Evolutionary conservation across 2,329 filamentous ascomycete genomes (phyloP).

Genomic region (Colletotrichum filicis): DNA sequence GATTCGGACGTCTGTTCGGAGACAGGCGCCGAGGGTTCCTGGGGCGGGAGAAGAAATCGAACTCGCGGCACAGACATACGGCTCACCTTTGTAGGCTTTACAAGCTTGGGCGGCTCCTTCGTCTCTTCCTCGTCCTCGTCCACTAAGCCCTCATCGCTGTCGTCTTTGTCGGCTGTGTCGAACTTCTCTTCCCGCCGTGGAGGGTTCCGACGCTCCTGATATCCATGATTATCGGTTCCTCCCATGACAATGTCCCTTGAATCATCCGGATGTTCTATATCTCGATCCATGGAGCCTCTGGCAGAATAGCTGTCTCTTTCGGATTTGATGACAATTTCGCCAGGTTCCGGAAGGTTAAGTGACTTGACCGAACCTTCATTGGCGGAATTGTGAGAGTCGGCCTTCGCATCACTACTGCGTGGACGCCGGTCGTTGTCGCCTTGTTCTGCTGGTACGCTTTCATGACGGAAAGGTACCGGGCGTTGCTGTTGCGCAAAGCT

Average conservation of each 20-base stretch:
- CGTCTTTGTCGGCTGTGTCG: background rate
- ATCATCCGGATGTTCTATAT: slow-evolving; percentile 19
- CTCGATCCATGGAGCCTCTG: slow-evolving; percentile 34
- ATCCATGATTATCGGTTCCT: slow-evolving; percentile 19
- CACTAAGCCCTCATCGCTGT: slow-evolving; percentile 31
- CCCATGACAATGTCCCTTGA: slow-evolving; percentile 24
- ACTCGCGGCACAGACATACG: slow-evolving; percentile 45
- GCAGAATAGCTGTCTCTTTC: slow-evolving; percentile 52
- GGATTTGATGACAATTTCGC: slow-evolving; percentile 55
- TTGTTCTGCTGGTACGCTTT: slow-evolving; percentile 49
- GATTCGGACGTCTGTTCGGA: slow-evolving; percentile 62
- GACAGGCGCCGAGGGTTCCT: slow-evolving; percentile 42
- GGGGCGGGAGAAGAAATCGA: slow-evolving; percentile 53
- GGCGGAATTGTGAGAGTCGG: slow-evolving; percentile 48
- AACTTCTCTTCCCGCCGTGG: slow-evolving; percentile 14
- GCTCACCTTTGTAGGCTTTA: slow-evolving; percentile 37
- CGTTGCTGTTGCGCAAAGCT: slow-evolving; percentile 58
- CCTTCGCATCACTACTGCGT: slow-evolving; percentile 64
- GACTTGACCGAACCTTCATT: slow-evolving; percentile 50
- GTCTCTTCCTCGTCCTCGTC: slow-evolving; percentile 33
- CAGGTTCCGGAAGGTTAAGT: slow-evolving; percentile 57
- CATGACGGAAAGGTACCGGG: slow-evolving; percentile 49
- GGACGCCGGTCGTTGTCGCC: slow-evolving; percentile 58
- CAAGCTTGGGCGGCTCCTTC: slow-evolving; percentile 16
- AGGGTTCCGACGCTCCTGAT: slow-evolving; percentile 9